A percentile compares a stretch with the other conserved stretches of the same genome.
phyloP scores from a whole-genome alignment of 768 basidiomycete species.

The Lactifluus volemus region DNA sequence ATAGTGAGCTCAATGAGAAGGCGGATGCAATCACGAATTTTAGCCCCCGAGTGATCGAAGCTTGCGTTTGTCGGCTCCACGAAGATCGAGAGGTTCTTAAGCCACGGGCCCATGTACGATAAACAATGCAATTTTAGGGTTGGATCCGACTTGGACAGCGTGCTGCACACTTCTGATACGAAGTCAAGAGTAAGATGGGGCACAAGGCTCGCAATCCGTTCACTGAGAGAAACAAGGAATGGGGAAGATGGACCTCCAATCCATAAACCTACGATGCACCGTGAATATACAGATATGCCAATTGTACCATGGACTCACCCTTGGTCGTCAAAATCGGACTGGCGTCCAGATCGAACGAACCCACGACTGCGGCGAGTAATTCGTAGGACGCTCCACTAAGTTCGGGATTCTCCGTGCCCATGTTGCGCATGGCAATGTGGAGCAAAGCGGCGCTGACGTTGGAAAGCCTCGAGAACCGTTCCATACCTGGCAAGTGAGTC shows the following conservation, averaged over 20 bases:
- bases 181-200: slow-evolving; percentile 85
- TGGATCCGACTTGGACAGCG: slow-evolving; percentile 42
- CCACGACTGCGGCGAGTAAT: slow-evolving; percentile 67
- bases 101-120: slow-evolving; percentile 84
- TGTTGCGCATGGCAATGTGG: slow-evolving; percentile 78
- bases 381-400: slow-evolving; percentile 75
- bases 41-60: slow-evolving; percentile 63
- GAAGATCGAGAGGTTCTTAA: slow-evolving; percentile 68
- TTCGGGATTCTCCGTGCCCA: slow-evolving; percentile 64
- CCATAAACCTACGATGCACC: slow-evolving; percentile 34
- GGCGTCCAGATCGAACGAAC: slow-evolving; percentile 70
- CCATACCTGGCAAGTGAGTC: slow-evolving; percentile 40
- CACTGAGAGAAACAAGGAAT: slow-evolving; percentile 60
- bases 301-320: slow-evolving; percentile 34
- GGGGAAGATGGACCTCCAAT: slow-evolving; percentile 37
- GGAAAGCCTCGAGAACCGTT: slow-evolving; percentile 67
- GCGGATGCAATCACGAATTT: slow-evolving; percentile 76
- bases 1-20: slow-evolving; percentile 68
- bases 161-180: slow-evolving; percentile 70
- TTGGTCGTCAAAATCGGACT: slow-evolving; percentile 60
- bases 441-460: slow-evolving; percentile 81
- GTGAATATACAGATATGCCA: not conserved
- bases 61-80: slow-evolving; percentile 58
- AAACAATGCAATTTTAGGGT: slow-evolving; percentile 62
- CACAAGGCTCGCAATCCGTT: slow-evolving; percentile 59